Evolutionary conservation across 192 early-diverging fungal species (phyloP), one percentile per base, ranked within the genome.

Genomic region (Linnemannia elongata): DNA sequence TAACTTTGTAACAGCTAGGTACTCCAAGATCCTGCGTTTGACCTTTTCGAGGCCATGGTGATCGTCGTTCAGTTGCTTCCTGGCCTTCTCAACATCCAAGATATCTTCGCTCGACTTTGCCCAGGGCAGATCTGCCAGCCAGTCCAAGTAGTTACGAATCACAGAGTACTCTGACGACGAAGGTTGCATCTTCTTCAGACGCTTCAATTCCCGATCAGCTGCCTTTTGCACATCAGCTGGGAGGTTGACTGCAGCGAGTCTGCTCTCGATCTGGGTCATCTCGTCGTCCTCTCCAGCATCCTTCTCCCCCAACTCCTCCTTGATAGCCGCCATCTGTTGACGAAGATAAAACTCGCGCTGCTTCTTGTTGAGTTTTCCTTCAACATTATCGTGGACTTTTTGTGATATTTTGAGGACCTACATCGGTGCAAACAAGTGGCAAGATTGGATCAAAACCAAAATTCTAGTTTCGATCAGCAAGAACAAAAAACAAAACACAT

Each of bases 11-110:
- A 97, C 96, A 20, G 97, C 94, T 3, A 97, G 85, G 80, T 95
- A 96, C 87, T 97, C 97, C 54, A 97, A 81, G 41, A 97, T 94
- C 44, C 97, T 90, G 30, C 90, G 93, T 82, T 97, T 97, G 78
- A 97, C 94, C 63, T 93, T 93, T 22, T 95, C 93, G 39, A 97
- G 89, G 12, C 96, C 96, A 83, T 93, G 94, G 88, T 97, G 97
- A 88, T 97, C 96, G 45, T 93, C 92, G 72, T 97, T 93, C 70
- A 97, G 83, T 78, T 95, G 93, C 44, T 89, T 70, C 44, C 93
- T 87, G 1, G 96, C 94, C 22, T 85, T 85, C 18, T 83, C 79
- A 60, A 97, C 93, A 90, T 97, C 95, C 60, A 96, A 72, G 5
- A 90, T 82, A 78, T 96, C 95, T 20, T 90, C 77, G 17, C 92